Conservation (phyloP, 331 rosid species). For the Malus hybrid region DNA sequence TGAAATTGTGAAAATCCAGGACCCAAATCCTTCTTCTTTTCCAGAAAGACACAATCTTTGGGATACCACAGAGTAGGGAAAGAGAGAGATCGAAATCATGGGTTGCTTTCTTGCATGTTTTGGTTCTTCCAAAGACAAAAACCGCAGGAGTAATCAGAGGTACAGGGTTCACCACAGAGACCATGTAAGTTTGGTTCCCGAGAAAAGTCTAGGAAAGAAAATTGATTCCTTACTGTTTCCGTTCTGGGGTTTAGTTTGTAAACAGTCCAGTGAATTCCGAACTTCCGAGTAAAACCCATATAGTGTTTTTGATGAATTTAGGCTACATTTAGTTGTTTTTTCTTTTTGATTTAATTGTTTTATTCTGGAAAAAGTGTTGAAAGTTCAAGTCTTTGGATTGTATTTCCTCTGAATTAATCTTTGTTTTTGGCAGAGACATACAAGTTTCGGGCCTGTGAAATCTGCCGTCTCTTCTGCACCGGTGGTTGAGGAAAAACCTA, state of each 20-base stretch:
- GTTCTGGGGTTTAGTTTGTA: background rate
- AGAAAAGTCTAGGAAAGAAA: background rate
- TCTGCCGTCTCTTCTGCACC: slow-evolving; percentile 27
- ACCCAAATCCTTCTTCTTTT: slow-evolving; percentile 1
- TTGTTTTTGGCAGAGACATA: slow-evolving; percentile 36
- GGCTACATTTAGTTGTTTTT: background rate
- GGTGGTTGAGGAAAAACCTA: slow-evolving; percentile 25
- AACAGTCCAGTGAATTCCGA: background rate
- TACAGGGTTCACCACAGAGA: slow-evolving; percentile 36
- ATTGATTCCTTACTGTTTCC: background rate
- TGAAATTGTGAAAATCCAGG: slow-evolving; percentile 15
- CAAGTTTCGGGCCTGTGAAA: slow-evolving; percentile 31
- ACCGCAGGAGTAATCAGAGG: slow-evolving; percentile 28
- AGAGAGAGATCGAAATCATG: slow-evolving; percentile 25
- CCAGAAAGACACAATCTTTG: slow-evolving; percentile 10
- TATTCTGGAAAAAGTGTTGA: background rate
- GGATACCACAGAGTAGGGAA: background rate
- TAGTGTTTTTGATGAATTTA: no score
- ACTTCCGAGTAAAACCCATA: background rate
- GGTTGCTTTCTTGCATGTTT: slow-evolving; percentile 80
- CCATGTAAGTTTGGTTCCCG: slow-evolving; percentile 26
- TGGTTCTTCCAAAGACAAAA: slow-evolving; percentile 59
- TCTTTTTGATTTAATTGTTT: background rate
- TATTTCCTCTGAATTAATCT: background rate
- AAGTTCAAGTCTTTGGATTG: background rate